phyloP scores from a whole-genome alignment of 345 rosid genomes.

The Salix dunnii region DNA sequence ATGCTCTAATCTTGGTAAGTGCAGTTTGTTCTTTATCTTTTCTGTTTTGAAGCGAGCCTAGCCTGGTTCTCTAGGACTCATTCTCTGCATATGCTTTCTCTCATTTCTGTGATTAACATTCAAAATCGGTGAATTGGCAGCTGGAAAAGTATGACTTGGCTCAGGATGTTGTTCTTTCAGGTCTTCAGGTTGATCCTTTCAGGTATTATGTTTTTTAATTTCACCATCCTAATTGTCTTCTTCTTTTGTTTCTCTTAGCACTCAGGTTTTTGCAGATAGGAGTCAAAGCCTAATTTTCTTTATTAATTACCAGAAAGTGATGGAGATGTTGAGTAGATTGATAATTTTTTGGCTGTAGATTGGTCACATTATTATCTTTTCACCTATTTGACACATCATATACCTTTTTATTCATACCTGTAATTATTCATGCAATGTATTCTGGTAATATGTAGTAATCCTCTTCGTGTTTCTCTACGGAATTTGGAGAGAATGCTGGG shows the following conservation, averaged over 20 bases:
- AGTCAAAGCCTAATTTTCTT: neutral
- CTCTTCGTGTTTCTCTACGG: conserved; percentile 67
- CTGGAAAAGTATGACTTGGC: conserved; percentile 86
- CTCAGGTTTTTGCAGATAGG: neutral
- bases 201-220: conserved; percentile 43
- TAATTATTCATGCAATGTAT: neutral
- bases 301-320: neutral
- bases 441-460: conserved; percentile 61
- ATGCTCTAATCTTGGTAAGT: conserved; percentile 74
- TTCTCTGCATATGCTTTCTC: neutral
- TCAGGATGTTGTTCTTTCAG: conserved; percentile 66
- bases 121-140: conserved; percentile 36
- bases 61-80: conserved; percentile 6
- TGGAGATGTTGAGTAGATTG: neutral
- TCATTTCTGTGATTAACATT: neutral
- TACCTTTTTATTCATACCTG: conserved; percentile 10
- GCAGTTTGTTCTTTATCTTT: neutral
- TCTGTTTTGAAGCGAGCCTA: neutral
- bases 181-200: conserved; percentile 85
- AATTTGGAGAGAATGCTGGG: conserved; percentile 47
- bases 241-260: neutral
- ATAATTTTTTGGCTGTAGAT: neutral
- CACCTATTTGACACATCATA: neutral
- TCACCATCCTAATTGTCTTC: neutral
- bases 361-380: neutral